Evolutionary conservation across 2,329 filamentous ascomycete genomes (phyloP).

Genomic region (Zasmidium cellare): DNA sequence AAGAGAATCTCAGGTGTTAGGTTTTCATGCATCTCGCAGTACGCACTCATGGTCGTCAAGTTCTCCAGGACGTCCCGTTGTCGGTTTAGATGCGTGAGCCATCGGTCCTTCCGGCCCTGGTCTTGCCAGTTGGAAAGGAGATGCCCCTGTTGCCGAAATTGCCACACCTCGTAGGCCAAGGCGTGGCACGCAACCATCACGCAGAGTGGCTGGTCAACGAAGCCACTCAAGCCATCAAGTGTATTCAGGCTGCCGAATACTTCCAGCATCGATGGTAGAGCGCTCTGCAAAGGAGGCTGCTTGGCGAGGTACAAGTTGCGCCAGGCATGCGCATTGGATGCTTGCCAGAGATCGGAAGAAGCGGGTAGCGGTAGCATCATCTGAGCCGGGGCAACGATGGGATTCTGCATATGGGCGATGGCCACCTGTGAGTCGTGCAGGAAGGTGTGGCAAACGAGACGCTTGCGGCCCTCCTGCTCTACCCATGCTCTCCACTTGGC

Average conservation of each 20-base stretch:
- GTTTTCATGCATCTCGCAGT: conserved; percentile 20
- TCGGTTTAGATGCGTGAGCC: conserved; percentile 25
- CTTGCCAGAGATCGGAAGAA: conserved; percentile 63
- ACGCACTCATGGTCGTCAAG: conserved; percentile 18
- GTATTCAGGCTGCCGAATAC: conserved; percentile 19
- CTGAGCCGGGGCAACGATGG: conserved; percentile 66
- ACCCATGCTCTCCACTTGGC: conserved; percentile 66
- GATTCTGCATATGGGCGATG: conserved; percentile 63
- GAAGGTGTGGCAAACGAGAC: conserved; percentile 65
- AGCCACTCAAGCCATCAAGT: conserved; percentile 43
- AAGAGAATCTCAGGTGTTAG: conserved; percentile 30
- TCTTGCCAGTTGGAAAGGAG: conserved; percentile 29
- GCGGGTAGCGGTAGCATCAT: conserved; percentile 65
- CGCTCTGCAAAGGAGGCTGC: conserved; percentile 28
- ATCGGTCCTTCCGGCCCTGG: conserved; percentile 23
- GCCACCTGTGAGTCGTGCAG: conserved; percentile 65
- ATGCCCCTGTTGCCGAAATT: conserved; percentile 55
- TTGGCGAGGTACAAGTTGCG: conserved; percentile 55
- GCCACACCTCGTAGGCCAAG: conserved; percentile 52
- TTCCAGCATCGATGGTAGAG: conserved; percentile 54
- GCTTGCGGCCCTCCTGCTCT: conserved; percentile 64
- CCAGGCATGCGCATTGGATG: conserved; percentile 63
- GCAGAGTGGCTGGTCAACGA: conserved; percentile 54
- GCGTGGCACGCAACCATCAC: conserved; percentile 64
- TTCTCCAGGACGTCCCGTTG: conserved; percentile 26